Evolutionary conservation across 2,329 filamentous ascomycete species (phyloP).

Genomic region (Fusarium tjaetaba): DNA sequence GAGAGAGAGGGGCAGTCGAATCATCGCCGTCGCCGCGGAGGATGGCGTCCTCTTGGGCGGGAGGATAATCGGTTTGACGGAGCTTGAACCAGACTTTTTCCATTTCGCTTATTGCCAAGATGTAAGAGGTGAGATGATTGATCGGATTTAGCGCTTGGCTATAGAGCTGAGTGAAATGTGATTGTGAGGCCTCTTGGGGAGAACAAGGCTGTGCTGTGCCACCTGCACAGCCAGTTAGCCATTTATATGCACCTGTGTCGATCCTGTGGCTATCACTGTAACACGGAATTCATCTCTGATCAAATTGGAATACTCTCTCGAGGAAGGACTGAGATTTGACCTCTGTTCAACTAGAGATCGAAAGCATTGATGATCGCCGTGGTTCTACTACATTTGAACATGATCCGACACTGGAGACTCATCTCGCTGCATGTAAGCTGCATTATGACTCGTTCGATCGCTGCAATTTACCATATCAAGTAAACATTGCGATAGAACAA

Average conservation of each 20-base stretch:
- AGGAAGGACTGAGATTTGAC: fast-evolving
- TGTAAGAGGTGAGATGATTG: fast-evolving
- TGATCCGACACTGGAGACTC: neutral
- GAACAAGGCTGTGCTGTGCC: neutral
- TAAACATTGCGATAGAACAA: neutral
- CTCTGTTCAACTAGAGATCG: neutral
- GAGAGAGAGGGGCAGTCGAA: neutral
- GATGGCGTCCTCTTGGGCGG: fast-evolving
- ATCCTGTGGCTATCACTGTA: neutral
- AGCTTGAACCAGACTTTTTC: conserved; percentile 11
- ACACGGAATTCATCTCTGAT: too few relatives aligned
- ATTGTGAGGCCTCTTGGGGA: neutral
- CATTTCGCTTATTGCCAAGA: neutral
- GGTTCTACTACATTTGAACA: neutral
- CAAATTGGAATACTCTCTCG: too few relatives aligned
- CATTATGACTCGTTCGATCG: neutral
- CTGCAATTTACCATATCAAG: fast-evolving
- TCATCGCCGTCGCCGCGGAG: neutral
- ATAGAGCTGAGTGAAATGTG: fast-evolving
- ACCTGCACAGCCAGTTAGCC: neutral
- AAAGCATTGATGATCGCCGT: fast-evolving
- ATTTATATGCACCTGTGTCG: fast-evolving
- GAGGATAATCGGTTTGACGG: neutral
- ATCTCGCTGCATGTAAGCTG: neutral
- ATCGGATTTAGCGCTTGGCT: fast-evolving